phyloP scores from a whole-genome alignment of 768 basidiomycete genomes.

The Leucosporidium scottii region DNA sequence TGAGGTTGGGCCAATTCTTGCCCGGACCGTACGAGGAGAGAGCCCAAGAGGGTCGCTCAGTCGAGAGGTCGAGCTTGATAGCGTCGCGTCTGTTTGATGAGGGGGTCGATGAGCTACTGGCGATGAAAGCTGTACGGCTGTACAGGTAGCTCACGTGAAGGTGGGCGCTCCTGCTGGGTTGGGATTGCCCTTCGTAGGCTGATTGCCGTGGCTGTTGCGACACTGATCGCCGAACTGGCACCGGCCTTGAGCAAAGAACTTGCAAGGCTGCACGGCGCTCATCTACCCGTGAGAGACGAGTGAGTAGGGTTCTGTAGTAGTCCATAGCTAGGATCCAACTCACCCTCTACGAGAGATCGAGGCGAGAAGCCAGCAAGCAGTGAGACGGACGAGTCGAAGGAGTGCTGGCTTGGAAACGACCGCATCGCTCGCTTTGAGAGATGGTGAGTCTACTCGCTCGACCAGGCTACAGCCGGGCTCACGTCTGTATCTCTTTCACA shows the following conservation, averaged over 20 bases:
- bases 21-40: slow-evolving; percentile 69
- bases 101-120: background rate
- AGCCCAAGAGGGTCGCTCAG: slow-evolving; percentile 71
- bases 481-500: background rate
- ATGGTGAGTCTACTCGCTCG: slow-evolving; percentile 1
- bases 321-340: too few relatives aligned
- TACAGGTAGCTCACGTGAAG: slow-evolving; percentile 3
- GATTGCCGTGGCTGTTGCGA: slow-evolving; percentile 55
- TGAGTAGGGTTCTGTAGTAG: too few relatives aligned
- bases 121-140: too few relatives aligned
- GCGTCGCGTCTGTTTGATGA: slow-evolving; percentile 51
- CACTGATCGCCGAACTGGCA: slow-evolving; percentile 63
- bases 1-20: slow-evolving; percentile 62
- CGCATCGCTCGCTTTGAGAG: too few relatives aligned
- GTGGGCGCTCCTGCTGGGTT: slow-evolving; percentile 31
- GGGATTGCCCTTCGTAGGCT: slow-evolving; percentile 28
- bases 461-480: background rate
- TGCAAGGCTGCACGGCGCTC: slow-evolving; percentile 42
- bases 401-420: too few relatives aligned
- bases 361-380: too few relatives aligned
- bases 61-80: slow-evolving; percentile 59
- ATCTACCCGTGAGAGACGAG: too few relatives aligned
- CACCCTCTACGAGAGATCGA: too few relatives aligned
- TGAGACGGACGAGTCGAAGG: too few relatives aligned
- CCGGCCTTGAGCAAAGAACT: slow-evolving; percentile 56